Percentiles rank a stretch among this genome's conserved stretches.
These are phyloP conservation scores for Podospora anserina DNA, from an alignment of 495 filamentous ascomycete species.

Conservation along the genomic window DNA sequence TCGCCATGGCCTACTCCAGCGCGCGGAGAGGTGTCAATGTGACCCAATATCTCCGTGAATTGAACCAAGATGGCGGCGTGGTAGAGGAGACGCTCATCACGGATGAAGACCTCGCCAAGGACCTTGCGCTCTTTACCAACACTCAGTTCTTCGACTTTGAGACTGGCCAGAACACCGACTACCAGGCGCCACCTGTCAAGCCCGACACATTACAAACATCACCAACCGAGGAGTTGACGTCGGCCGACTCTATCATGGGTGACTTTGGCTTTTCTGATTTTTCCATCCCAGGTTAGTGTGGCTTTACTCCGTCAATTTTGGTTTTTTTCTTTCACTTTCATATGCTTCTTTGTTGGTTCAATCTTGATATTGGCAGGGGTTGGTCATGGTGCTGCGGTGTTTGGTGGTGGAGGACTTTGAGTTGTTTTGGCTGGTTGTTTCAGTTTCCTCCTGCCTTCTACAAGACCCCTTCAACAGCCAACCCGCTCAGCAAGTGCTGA, in stretches of 20 bases:
- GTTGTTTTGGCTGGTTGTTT: not conserved
- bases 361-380: not conserved
- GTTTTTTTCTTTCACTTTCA: not conserved
- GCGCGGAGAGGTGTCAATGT: slow-evolving; percentile 73
- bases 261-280: slow-evolving; percentile 40
- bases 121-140: slow-evolving; percentile 89
- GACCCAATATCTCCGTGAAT: slow-evolving; percentile 79
- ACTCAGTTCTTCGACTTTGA: slow-evolving; percentile 93
- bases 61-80: slow-evolving; percentile 72
- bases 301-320: slow-evolving; percentile 11
- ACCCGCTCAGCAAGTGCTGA: not conserved
- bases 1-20: slow-evolving; percentile 65
- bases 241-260: slow-evolving; percentile 35
- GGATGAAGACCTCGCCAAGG: slow-evolving; percentile 56
- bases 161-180: slow-evolving; percentile 38
- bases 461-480: not conserved
- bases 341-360: not conserved
- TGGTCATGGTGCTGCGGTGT: not conserved
- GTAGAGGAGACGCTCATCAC: slow-evolving; percentile 57
- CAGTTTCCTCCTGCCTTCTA: not conserved
- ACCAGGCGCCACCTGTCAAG: slow-evolving; percentile 37
- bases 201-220: slow-evolving; percentile 36
- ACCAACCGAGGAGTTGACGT: slow-evolving; percentile 36
- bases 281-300: slow-evolving; percentile 20
- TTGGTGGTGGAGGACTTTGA: not conserved